Percentiles rank a stretch among this genome's conserved stretches.
Conservation (phyloP, 805 yeast genomes). For the Cyberlindnera petersonii region DNA sequence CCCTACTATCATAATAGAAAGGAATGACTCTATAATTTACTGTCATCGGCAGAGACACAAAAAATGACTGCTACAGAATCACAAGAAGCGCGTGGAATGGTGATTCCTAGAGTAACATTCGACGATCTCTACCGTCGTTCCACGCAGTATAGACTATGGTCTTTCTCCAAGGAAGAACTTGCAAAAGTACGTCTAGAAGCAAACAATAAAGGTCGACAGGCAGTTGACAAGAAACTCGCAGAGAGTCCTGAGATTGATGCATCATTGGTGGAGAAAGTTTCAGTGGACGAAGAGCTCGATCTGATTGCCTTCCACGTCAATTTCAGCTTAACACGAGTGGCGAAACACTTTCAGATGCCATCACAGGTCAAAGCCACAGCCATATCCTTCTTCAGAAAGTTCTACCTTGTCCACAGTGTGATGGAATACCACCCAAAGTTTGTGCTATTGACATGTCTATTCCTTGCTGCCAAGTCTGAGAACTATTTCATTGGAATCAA, state of each 20-base stretch:
- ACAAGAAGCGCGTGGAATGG: neutral
- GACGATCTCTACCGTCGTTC: conserved; percentile 89
- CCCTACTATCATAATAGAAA: too few relatives aligned
- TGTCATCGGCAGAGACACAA: too few relatives aligned
- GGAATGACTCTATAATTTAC: too few relatives aligned
- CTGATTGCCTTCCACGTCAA: conserved; percentile 69
- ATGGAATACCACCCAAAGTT: conserved; percentile 87
- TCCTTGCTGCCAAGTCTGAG: conserved; percentile 89
- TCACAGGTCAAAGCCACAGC: conserved; percentile 87
- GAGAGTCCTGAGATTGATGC: conserved; percentile 29
- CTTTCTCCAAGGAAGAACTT: conserved; percentile 63
- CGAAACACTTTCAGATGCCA: conserved; percentile 74
- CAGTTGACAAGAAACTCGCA: conserved; percentile 33
- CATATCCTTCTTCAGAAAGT: conserved; percentile 72
- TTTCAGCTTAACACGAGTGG: conserved; percentile 58
- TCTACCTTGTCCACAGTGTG: conserved; percentile 74
- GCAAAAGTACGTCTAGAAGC: conserved; percentile 42
- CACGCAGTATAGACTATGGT: conserved; percentile 83
- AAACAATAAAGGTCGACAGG: conserved; percentile 49
- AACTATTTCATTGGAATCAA: conserved; percentile 85
- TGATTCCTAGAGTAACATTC: conserved; percentile 46
- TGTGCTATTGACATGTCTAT: conserved; percentile 75
- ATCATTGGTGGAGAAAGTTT: conserved; percentile 37
- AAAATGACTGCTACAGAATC: neutral
- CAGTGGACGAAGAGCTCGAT: conserved; percentile 64